Base-by-base conservation (phyloP, 331 rosid genomes). In the Prunus yedoensis region DNA sequence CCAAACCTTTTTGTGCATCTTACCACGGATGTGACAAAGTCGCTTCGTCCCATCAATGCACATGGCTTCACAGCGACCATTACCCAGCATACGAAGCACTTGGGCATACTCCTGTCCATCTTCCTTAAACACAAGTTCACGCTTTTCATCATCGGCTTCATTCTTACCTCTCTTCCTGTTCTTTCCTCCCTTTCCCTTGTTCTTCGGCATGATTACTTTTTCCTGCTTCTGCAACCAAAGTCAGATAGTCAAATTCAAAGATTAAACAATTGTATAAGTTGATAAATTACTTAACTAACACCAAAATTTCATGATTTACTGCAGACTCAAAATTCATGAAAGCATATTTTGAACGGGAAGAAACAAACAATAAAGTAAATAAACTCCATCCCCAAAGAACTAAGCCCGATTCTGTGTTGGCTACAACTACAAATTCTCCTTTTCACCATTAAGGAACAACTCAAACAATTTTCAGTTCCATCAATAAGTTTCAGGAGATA, bases 1-100 rank as follows among this genome's bases (percentile, higher is more conserved):
- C 88, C 89, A 82, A 35, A 85, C 89, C 78, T 85, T 85, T 82
- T 82, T 82, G 77, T 85, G 84, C 86, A 85, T 82, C 74, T 85
- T 85, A 8, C 86, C 89, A 17, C 84, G 66, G 62, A 85, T 82
- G 74, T 82, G 89, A 74, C 84, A 82, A 51, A 85, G 84, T 1
- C 84, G 72, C 77, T 85, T 85, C 43, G 84, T 79, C 25, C 73
- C 62, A 20, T 82, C 88, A 47, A 85, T 82, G 77, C 86, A 85
- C 76, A 68, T 79, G 3, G 86, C 89, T 38, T 82, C 86, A 1
- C 89, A 85, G 7, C 84, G 83, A 27, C 91, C 89, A 15, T 87
- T 87, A 1, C 89, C 91, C 3, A 74, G 83, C 85, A 77, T 84
- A 41, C 80, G 73, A 8, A 77, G 87, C 68, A 80, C 85, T 77